phyloP scores from a whole-genome alignment of 2,329 filamentous ascomycete genomes.

The Seiridium unicorne region DNA sequence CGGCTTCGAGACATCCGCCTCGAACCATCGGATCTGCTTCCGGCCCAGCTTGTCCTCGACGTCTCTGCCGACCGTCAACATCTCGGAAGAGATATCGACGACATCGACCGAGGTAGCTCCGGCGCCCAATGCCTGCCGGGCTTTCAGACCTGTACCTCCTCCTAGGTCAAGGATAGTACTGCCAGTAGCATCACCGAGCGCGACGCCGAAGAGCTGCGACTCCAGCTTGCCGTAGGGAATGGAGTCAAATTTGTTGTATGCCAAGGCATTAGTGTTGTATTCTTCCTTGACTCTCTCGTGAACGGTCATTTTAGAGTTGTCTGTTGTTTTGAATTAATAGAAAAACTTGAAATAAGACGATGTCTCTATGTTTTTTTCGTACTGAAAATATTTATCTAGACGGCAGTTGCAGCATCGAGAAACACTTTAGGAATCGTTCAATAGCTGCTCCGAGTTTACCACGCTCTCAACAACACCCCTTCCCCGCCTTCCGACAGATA shows the following conservation, averaged over 20 bases:
- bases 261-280: slow-evolving; percentile 10
- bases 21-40: slow-evolving; percentile 19
- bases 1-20: slow-evolving; percentile 22
- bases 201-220: slow-evolving; percentile 24
- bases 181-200: slow-evolving; percentile 22
- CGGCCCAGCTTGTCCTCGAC: slow-evolving; percentile 7
- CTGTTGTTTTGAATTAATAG: no score
- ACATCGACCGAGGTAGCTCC: slow-evolving; percentile 25
- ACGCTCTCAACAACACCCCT: no score
- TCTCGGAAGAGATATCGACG: slow-evolving; percentile 17
- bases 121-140: slow-evolving; percentile 20
- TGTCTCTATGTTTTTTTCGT: no score
- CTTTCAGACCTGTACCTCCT: slow-evolving; percentile 26
- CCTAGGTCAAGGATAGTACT: slow-evolving; percentile 26
- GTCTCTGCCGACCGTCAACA: slow-evolving; percentile 12
- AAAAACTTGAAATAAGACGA: no score
- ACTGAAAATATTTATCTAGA: no score
- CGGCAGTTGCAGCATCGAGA: no score
- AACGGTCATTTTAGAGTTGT: background rate
- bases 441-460: no score
- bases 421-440: no score
- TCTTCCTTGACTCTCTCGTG: slow-evolving; percentile 2
- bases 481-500: no score
- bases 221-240: slow-evolving; percentile 18
- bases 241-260: slow-evolving; percentile 6